Percentiles rank a stretch among this genome's conserved stretches.
These are phyloP conservation scores for Barbarea vulgaris DNA, from an alignment of 345 rosid genomes.

Conservation along the genomic window DNA sequence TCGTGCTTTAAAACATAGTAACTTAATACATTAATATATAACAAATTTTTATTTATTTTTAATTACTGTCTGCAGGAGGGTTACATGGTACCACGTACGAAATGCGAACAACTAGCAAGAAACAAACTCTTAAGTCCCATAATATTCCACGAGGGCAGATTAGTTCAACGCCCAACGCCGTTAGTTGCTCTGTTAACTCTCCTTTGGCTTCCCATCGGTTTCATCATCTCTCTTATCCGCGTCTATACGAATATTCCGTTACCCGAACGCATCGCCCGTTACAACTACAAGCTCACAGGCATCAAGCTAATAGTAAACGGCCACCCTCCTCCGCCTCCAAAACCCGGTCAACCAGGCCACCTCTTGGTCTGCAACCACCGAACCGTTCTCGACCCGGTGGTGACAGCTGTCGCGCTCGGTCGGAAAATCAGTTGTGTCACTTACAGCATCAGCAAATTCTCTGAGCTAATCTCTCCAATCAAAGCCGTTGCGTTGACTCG, in stretches of 20 bases:
- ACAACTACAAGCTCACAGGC: conserved; percentile 87
- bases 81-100: conserved; percentile 68
- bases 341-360: conserved; percentile 73
- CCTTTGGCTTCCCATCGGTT: conserved; percentile 89
- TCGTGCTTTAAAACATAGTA: not conserved
- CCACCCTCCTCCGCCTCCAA: conserved; percentile 74
- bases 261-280: conserved; percentile 91
- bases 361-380: conserved; percentile 93
- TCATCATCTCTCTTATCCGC: conserved; percentile 73
- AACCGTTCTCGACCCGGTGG: conserved; percentile 75
- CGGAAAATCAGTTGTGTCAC: conserved; percentile 96
- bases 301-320: conserved; percentile 81
- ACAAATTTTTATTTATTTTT: not conserved
- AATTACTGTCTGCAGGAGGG: conserved; percentile 82
- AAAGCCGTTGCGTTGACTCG: conserved; percentile 89
- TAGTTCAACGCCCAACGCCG: conserved; percentile 85
- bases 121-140: conserved; percentile 75
- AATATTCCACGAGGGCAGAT: conserved; percentile 95
- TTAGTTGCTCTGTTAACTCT: conserved; percentile 65
- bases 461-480: conserved; percentile 86
- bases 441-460: conserved; percentile 87
- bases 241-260: conserved; percentile 87
- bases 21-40: not conserved
- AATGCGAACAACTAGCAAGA: conserved; percentile 70
- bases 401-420: conserved; percentile 78